Evolutionary conservation across 371 early-diverging fungal species (phyloP), one percentile per base, ranked within the genome.

Genomic region (Actinomortierella ambigua): DNA sequence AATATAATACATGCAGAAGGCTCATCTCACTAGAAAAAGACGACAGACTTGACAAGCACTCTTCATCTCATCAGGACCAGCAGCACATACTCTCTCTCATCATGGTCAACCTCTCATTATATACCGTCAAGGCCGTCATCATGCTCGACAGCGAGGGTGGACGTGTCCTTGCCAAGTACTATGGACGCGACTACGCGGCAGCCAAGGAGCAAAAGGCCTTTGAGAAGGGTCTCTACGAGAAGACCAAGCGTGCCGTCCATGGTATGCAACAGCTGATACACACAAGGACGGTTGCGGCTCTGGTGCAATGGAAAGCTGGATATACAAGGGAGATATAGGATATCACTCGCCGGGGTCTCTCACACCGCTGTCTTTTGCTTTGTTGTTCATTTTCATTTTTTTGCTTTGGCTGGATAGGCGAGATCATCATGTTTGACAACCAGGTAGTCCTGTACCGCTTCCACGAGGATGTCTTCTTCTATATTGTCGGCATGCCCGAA

Each of bases 81-180:
- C 34, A 34, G 11, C 34, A 34, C 11, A 34, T 34, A 34, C 11
- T 6, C 34, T 11, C 11, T 6, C 34, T 11, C 4, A 40, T 17
- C 57, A 91, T 92, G 92, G 85, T 86, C 68, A 92, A 93, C 82
- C 83, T 92, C 34, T 86, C 91, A 42, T 81, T 97, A 47, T 92
- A 94, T 79, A 87, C 95, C 22, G 84, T 91, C 63, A 90, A 90
- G 46, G 95, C 96, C 24, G 88, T 96, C 47, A 81, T 97, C 49
- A 79, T 98, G 59, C 88, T 97, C 57, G 98, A 98, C 83, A 81
- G 87, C 59, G 95, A 95, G 42, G 97, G 98, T 44, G 93, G 94
- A 68, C 90, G 98, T 58, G 84, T 95, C 6, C 81, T 97, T 39
- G 88, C 96, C 29, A 98, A 98, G 75, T 98, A 97, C 82, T 98